Evolutionary conservation across 2,329 filamentous ascomycete species (phyloP).

Genomic region (Apiospora hydei): DNA sequence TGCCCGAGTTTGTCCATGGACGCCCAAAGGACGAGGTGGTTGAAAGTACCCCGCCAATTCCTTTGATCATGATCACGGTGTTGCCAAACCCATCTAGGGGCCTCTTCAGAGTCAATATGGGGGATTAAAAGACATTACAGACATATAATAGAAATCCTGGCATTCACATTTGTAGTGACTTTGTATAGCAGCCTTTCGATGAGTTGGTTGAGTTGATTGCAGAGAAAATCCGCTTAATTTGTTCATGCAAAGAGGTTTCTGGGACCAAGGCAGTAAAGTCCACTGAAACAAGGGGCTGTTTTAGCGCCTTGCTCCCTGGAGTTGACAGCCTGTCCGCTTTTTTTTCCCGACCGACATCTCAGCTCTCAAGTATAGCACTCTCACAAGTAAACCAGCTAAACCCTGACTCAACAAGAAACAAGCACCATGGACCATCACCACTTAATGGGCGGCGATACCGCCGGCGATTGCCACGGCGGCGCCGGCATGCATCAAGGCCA

Average conservation of each 20-base stretch:
- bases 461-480: not conserved
- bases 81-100: too few species aligned
- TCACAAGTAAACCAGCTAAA: not conserved
- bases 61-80: too few species aligned
- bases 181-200: not conserved
- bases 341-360: not conserved
- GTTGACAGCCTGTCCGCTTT: conserved; percentile 6
- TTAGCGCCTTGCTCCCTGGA: not conserved
- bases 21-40: too few species aligned
- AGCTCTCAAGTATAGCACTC: not conserved
- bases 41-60: too few species aligned
- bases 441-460: not conserved
- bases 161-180: not conserved
- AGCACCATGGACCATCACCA: not conserved
- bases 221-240: not conserved
- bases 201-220: not conserved
- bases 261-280: not conserved
- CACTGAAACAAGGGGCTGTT: conserved; percentile 18
- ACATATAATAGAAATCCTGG: not conserved
- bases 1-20: too few species aligned
- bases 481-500: conserved; percentile 13
- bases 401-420: not conserved
- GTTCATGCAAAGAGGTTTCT: not conserved
- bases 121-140: too few species aligned
- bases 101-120: too few species aligned